Evolutionary conservation across 192 early-diverging fungal genomes (phyloP), one percentile per base, ranked within the genome.

Genomic region (Umbelopsis vinacea): DNA sequence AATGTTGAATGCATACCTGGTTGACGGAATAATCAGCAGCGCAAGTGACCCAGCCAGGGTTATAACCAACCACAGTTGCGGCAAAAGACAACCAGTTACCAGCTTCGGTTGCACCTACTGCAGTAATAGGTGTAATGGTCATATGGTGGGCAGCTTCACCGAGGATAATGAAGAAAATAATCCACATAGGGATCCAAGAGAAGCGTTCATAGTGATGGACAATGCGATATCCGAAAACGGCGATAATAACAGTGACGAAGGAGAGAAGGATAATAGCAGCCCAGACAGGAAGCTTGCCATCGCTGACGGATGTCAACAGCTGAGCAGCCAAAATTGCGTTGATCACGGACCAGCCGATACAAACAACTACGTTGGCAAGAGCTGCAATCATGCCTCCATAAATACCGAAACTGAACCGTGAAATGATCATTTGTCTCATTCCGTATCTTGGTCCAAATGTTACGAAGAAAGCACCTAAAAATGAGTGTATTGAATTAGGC

Each of bases 31-130:
- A 75, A 43, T 71, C 70, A 22, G 70, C 38, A 15, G 70, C 74
- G 23, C 60, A 63, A 24, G 74, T 60, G 26, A 67, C 71, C 74
- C 74, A 75, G 35, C 74, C 74, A 40, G 69, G 57, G 45, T 66
- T 50, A 24, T 60, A 71, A 14, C 74, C 74, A 6, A 75, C 60
- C 11, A 75, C 48, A 33, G 67, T 24, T 17, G 60, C 74, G 21
- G 60, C 74, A 43, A 68, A 75, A 15, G 52, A 54, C 26, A 75
- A 48, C 2, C 73, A 50, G 52, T 46, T 53, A 22, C 69, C 67
- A 54, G 70, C 70, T 19, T 60, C 40, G 8, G 52, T 55, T 3
- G 70, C 47, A 14, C 70, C 70, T 22, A 37, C 19, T 24, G 53
- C 45, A 6, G 35, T 23, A 38, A 57, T 60, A 8, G 70, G 70